These are phyloP conservation scores for Salvia hispanica DNA, from an alignment of 257 asterid species.

Conservation along the genomic window DNA sequence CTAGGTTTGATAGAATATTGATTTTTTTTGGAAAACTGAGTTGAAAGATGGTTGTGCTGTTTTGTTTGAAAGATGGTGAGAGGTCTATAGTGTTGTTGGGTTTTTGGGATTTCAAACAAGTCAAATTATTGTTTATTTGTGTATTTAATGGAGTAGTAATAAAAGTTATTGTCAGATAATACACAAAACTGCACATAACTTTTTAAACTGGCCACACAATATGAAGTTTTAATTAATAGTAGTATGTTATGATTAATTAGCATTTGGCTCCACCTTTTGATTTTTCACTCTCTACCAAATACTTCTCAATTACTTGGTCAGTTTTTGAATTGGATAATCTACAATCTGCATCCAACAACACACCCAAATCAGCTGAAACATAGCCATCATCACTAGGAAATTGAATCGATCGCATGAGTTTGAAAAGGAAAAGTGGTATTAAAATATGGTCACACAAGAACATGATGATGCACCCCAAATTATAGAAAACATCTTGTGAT, in stretches of 20 bases:
- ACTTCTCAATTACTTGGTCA: not conserved
- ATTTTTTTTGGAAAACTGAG: not conserved
- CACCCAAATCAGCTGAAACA: not conserved
- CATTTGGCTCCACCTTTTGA: too few species aligned
- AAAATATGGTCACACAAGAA: slow-evolving; percentile 3
- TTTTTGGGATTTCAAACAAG: not conserved
- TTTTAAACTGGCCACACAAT: too few species aligned
- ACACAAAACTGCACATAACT: too few species aligned
- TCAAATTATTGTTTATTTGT: not conserved
- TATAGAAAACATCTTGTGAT: slow-evolving; percentile 23
- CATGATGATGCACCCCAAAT: slow-evolving; percentile 23
- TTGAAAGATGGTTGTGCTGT: not conserved
- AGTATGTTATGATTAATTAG: too few species aligned
- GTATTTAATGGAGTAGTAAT: too few species aligned
- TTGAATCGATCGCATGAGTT: not conserved
- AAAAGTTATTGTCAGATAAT: too few species aligned
- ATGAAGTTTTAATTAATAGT: too few species aligned
- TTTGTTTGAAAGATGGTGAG: not conserved
- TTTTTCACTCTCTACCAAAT: too few species aligned
- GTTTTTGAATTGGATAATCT: not conserved
- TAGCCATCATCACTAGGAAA: not conserved
- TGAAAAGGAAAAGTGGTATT: not conserved
- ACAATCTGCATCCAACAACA: not conserved
- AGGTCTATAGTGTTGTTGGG: not conserved
- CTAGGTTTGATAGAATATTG: not conserved